Percentiles rank a stretch among this genome's conserved stretches.
Conservation (phyloP, 305 asterid genomes). For the Fraxinus xanthoxyloides region DNA sequence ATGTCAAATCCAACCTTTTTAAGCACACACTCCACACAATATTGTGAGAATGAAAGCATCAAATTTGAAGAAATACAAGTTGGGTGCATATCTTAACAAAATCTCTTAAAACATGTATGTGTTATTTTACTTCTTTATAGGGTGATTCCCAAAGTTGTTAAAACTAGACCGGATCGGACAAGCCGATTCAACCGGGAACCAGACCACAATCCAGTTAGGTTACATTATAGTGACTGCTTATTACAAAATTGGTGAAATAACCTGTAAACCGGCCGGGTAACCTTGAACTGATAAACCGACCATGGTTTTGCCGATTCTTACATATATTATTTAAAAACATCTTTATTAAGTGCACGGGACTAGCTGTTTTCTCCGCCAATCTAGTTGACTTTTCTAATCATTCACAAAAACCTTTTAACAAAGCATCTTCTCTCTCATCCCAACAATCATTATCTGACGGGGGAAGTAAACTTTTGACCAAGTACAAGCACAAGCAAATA, state of each 20-base stretch:
- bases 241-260: not conserved
- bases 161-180: not conserved
- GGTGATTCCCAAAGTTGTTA: not conserved
- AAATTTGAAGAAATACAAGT: not conserved
- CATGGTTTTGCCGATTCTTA: not conserved
- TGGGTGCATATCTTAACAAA: not conserved
- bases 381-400: not conserved
- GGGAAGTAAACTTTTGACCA: not conserved
- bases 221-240: not conserved
- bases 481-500: not conserved
- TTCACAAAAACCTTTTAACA: not conserved
- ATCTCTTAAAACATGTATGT: not conserved
- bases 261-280: not conserved
- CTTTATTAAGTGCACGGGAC: not conserved
- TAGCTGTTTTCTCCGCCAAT: not conserved
- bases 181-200: not conserved
- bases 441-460: not conserved
- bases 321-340: no score
- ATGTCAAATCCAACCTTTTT: not conserved
- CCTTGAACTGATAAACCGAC: not conserved
- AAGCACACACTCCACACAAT: not conserved
- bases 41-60: not conserved
- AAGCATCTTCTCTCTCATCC: not conserved
- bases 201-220: not conserved
- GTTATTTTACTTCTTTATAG: not conserved